Percentiles rank a stretch among this genome's conserved stretches.
Conservation (phyloP, 805 yeast species). For the Starmerella cellae region DNA sequence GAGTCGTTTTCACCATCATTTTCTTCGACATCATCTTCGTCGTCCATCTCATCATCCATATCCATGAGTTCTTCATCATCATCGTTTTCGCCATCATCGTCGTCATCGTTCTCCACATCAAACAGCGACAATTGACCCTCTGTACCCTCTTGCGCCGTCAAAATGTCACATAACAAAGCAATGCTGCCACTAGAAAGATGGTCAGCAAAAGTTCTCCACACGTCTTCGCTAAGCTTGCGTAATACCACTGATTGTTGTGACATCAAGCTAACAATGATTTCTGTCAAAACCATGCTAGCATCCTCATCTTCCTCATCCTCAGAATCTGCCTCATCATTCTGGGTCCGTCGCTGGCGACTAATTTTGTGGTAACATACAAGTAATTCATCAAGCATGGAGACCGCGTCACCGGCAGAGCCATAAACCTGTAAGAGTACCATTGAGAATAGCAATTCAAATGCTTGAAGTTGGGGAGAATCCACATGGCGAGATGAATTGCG, state of each 20-base stretch:
- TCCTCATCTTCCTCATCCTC: slow-evolving; percentile 31
- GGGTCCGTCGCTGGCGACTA: slow-evolving; percentile 28
- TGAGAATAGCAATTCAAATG: slow-evolving; percentile 66
- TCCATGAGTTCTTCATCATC: slow-evolving; percentile 25
- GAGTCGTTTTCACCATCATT: slow-evolving; percentile 1
- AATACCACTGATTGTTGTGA: slow-evolving; percentile 46
- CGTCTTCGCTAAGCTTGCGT: slow-evolving; percentile 43
- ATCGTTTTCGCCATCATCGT: slow-evolving; percentile 31
- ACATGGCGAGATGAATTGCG: slow-evolving; percentile 29
- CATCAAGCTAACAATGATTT: slow-evolving; percentile 43
- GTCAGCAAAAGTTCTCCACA: slow-evolving; percentile 44
- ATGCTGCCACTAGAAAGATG: slow-evolving; percentile 36
- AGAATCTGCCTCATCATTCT: slow-evolving; percentile 22
- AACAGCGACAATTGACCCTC: slow-evolving; percentile 69
- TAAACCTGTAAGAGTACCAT: slow-evolving; percentile 66
- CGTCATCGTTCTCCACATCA: slow-evolving; percentile 46
- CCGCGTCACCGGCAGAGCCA: slow-evolving; percentile 59
- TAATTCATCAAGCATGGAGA: slow-evolving; percentile 60
- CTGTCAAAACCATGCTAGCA: slow-evolving; percentile 40
- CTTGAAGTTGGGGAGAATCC: slow-evolving; percentile 35
- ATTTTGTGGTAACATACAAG: slow-evolving; percentile 42
- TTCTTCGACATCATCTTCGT: slow-evolving; percentile 16
- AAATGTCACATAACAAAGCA: slow-evolving; percentile 39
- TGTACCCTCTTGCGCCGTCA: slow-evolving; percentile 58
- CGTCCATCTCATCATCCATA: slow-evolving; percentile 20